Evolutionary conservation across 441 rosid species (phyloP), one percentile per base, ranked within the genome.

Genomic region (Biscutella laevigata): DNA sequence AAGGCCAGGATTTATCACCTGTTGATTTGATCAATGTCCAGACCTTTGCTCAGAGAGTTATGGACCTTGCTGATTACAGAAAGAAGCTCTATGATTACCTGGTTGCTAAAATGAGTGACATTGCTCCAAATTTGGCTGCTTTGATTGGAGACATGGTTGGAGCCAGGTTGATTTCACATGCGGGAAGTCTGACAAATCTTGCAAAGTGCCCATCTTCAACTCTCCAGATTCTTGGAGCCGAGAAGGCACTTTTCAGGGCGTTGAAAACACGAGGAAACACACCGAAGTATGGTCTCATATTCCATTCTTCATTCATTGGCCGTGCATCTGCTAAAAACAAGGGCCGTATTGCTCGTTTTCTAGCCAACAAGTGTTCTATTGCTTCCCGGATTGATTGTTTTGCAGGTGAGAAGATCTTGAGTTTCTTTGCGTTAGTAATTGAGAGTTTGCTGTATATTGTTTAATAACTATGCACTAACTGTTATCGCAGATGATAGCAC

Each of bases 131-230:
- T 68, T 64, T 94, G 74, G 87, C 95, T 20, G 83, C 97, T 36
- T 79, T 94, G 77, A 84, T 94, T 48, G 99, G 99, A 38, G 99
- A 94, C 28, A 73, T 89, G 65, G 94, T 89, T 3, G 99, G 84
- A 50, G 99, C 97, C 34, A 87, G 99, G 19, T 59, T 89, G 74
- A 89, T 89, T 44, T 86, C 97, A 35, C 99, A 89, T 76, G 99
- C 95, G 50, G 99, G 99, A 29, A 94, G 97, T 82, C 89, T 89
- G 47, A 83, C 95, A n/a, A 94, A 89, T 75, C 83, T 89, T 68
- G 97, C 99, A 3, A 94, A 89, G 53, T 84, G 94, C 75, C 95
- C 99, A 60, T 89, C 97, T 67, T 86, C 96, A 16, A 94, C 99
- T 36, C 95, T 94, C 72, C 97, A 89, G 78, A 86, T 94, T 59